A percentile compares a stretch with the other conserved stretches of the same genome.
These are phyloP conservation scores for Suillus placidus DNA, from an alignment of 768 basidiomycete genomes.

Conservation along the genomic window DNA sequence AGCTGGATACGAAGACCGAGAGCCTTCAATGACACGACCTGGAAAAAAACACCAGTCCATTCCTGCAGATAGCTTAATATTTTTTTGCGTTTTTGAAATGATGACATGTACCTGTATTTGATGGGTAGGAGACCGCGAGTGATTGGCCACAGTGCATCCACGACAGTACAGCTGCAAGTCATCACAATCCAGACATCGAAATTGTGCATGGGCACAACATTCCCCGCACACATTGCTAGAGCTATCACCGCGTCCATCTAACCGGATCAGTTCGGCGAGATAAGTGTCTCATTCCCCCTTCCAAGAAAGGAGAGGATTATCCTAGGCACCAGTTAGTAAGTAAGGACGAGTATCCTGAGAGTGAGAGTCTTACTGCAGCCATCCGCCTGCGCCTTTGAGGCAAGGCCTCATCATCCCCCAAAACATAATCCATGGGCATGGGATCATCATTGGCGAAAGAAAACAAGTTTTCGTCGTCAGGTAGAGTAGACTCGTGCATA, in stretches of 20 bases:
- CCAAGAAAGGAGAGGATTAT: conserved; percentile 5
- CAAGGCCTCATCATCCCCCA: no score
- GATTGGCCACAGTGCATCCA: conserved; percentile 14
- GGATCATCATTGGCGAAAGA: no score
- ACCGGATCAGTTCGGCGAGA: conserved; percentile 20
- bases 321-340: not conserved
- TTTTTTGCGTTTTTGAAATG: not conserved
- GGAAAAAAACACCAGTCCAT: conserved; percentile 25
- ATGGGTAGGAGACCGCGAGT: conserved; percentile 17
- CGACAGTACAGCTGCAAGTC: conserved; percentile 6
- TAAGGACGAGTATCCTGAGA: no score
- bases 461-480: no score
- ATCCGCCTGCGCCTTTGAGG: no score
- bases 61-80: conserved; percentile 4
- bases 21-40: conserved; percentile 15
- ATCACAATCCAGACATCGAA: conserved; percentile 21
- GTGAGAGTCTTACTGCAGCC: no score
- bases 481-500: no score
- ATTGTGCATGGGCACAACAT: not conserved
- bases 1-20: conserved; percentile 25
- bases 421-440: no score
- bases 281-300: not conserved
- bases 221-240: not conserved
- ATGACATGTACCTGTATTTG: conserved; percentile 18
- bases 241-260: conserved; percentile 13